These are phyloP conservation scores for Penicillium mononematosum DNA, from an alignment of 495 filamentous ascomycete genomes.

Conservation along the genomic window DNA sequence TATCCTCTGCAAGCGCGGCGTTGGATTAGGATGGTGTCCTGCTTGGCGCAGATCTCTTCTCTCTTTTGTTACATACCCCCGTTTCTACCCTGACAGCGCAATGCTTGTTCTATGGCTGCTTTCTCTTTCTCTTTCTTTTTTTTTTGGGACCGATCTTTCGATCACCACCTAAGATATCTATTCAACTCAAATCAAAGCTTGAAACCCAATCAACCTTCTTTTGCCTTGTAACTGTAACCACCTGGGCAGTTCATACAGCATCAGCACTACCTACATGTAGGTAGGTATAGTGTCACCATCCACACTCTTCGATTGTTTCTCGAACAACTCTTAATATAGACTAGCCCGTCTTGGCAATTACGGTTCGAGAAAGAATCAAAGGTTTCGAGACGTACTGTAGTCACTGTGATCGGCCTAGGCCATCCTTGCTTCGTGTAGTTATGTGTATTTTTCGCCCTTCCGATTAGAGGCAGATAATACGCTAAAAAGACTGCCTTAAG, in stretches of 20 bases:
- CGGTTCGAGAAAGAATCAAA: too few relatives aligned
- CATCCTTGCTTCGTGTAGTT: background rate
- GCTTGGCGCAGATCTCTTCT: constrained; percentile 15
- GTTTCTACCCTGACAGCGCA: constrained; percentile 6
- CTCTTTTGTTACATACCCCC: constrained; percentile 22
- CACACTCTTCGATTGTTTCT: too few relatives aligned
- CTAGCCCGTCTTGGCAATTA: too few relatives aligned
- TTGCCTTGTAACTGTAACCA: background rate
- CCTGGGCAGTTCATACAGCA: too few relatives aligned
- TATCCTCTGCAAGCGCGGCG: constrained; percentile 27
- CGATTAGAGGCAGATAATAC: background rate
- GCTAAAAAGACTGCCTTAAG: background rate
- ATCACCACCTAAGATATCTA: constrained; percentile 4
- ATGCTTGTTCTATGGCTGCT: background rate
- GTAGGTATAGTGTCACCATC: too few relatives aligned
- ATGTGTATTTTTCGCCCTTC: background rate
- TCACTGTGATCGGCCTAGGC: too few relatives aligned
- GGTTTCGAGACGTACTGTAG: too few relatives aligned
- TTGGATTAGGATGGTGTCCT: constrained; percentile 26
- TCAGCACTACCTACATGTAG: too few relatives aligned
- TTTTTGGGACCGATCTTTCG: constrained; percentile 1
- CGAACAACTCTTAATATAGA: too few relatives aligned
- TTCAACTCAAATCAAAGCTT: constrained; percentile 4
- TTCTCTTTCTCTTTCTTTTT: background rate
- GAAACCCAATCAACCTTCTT: background rate